Conservation (phyloP, 164 flowering plant genomes). For the Dillenia turbinata region DNA sequence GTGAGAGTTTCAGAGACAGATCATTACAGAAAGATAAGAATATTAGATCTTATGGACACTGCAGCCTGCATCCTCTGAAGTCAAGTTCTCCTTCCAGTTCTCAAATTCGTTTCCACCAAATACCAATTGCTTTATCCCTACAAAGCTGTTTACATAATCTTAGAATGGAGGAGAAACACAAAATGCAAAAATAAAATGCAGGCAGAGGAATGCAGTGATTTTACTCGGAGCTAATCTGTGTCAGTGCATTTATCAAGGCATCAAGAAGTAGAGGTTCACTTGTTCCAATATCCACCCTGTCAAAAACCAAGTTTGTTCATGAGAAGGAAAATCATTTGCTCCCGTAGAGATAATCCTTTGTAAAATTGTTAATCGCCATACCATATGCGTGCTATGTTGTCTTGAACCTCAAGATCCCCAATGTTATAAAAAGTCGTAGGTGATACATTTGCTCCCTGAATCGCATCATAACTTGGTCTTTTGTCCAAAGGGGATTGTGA, state of each 20-base stretch:
- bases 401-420: constrained; percentile 92
- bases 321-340: constrained; percentile 1
- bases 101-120: constrained; percentile 89
- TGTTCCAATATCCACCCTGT: constrained; percentile 89
- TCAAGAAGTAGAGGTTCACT: constrained; percentile 73
- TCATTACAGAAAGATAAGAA: too few relatives aligned
- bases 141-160: constrained; percentile 34
- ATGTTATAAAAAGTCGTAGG: constrained; percentile 93
- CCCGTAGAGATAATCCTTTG: neutral
- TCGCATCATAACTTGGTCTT: constrained; percentile 84
- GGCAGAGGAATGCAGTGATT: constrained; percentile 11
- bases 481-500: constrained; percentile 81
- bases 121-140: constrained; percentile 81
- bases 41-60: constrained; percentile 72
- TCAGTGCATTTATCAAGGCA: constrained; percentile 75
- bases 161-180: neutral
- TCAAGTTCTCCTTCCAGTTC: constrained; percentile 71
- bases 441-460: constrained; percentile 80
- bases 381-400: constrained; percentile 90
- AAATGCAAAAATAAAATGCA: neutral
- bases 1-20: too few relatives aligned
- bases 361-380: constrained; percentile 16
- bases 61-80: constrained; percentile 72
- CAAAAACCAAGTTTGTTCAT: constrained; percentile 11
- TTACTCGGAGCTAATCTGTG: constrained; percentile 94